These are phyloP conservation scores for Lyophyllum semitale DNA, from an alignment of 768 basidiomycete genomes.

Conservation along the genomic window DNA sequence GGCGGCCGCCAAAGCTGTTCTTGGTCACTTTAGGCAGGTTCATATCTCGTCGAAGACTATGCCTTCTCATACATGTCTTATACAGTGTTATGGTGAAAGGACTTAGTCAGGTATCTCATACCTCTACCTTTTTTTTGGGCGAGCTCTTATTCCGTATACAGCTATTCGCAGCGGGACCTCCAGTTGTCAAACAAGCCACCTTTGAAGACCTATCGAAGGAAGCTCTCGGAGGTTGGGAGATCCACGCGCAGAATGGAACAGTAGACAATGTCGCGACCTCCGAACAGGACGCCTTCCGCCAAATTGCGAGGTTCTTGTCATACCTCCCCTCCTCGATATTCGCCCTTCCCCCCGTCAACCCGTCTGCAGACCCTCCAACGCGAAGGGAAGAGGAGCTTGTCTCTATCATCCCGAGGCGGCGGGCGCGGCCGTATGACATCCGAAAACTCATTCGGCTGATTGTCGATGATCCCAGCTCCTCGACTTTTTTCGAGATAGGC, in stretches of 20 bases:
- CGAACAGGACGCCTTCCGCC: constrained; percentile 36
- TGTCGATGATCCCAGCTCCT: constrained; percentile 23
- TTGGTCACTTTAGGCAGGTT: constrained; percentile 38
- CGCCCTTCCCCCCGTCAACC: constrained; percentile 27
- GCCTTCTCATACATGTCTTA: not conserved
- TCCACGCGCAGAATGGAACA: constrained; percentile 37
- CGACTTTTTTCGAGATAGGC: constrained; percentile 40
- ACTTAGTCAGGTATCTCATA: constrained; percentile 26
- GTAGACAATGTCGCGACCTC: constrained; percentile 39
- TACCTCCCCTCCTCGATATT: constrained; percentile 44
- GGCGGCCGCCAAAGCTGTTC: constrained; percentile 39
- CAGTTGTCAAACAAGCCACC: constrained; percentile 17
- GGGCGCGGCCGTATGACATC: constrained; percentile 36
- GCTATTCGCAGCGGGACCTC: constrained; percentile 17
- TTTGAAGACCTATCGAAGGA: constrained; percentile 20
- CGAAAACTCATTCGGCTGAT: constrained; percentile 34
- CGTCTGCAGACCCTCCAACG: constrained; percentile 23
- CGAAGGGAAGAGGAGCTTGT: constrained; percentile 36
- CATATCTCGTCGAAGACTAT: not conserved
- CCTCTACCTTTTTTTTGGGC: not conserved
- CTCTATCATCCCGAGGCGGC: constrained; percentile 36
- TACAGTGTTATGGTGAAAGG: constrained; percentile 43
- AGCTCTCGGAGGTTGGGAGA: constrained; percentile 37
- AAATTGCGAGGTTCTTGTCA: constrained; percentile 37
- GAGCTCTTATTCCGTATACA: not conserved